These are phyloP conservation scores for Phytophthora quininea DNA, from an alignment of 352 stramenopile species.

Conservation along the genomic window DNA sequence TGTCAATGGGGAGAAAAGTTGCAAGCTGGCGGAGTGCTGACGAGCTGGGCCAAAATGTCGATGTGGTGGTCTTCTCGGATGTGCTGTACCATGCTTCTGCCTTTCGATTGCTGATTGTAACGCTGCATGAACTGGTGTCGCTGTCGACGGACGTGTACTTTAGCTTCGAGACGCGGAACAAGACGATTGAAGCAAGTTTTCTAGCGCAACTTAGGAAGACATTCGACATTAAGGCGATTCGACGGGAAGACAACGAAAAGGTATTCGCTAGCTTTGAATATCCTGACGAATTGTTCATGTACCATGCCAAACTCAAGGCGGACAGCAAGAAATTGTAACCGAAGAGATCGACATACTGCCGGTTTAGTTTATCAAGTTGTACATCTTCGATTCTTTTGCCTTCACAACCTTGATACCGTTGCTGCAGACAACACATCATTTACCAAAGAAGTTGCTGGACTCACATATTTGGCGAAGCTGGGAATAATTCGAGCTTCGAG, in stretches of 20 bases:
- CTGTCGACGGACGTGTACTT: slow-evolving; percentile 43
- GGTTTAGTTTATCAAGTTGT: slow-evolving; percentile 25
- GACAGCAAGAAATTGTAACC: slow-evolving; percentile 11
- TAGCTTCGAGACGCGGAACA: slow-evolving; percentile 52
- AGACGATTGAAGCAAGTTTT: slow-evolving; percentile 45
- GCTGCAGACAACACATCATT: slow-evolving; percentile 2
- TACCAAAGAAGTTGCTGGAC: background rate
- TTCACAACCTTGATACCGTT: slow-evolving; percentile 34
- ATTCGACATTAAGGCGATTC: slow-evolving; percentile 37
- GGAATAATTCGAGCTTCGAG: slow-evolving; percentile 32
- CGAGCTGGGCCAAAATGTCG: slow-evolving; percentile 30
- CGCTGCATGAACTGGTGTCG: slow-evolving; percentile 35
- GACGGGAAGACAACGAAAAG: slow-evolving; percentile 13
- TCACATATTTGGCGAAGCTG: slow-evolving; percentile 4
- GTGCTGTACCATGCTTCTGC: slow-evolving; percentile 54
- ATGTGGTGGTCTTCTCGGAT: slow-evolving; percentile 58
- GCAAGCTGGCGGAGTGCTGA: slow-evolving; percentile 21
- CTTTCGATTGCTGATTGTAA: slow-evolving; percentile 43
- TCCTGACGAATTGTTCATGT: slow-evolving; percentile 51
- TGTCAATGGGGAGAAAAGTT: slow-evolving; percentile 51
- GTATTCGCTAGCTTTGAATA: slow-evolving; percentile 47
- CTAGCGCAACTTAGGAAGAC: slow-evolving; percentile 32
- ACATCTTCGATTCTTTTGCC: slow-evolving; percentile 10
- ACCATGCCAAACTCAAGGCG: slow-evolving; percentile 34
- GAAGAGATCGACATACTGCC: slow-evolving; percentile 1